Percentiles rank a stretch among this genome's conserved stretches.
Evolutionary conservation across 2,329 filamentous ascomycete species (phyloP).

Genomic region (Arthrobotrys pseudoclavata): DNA sequence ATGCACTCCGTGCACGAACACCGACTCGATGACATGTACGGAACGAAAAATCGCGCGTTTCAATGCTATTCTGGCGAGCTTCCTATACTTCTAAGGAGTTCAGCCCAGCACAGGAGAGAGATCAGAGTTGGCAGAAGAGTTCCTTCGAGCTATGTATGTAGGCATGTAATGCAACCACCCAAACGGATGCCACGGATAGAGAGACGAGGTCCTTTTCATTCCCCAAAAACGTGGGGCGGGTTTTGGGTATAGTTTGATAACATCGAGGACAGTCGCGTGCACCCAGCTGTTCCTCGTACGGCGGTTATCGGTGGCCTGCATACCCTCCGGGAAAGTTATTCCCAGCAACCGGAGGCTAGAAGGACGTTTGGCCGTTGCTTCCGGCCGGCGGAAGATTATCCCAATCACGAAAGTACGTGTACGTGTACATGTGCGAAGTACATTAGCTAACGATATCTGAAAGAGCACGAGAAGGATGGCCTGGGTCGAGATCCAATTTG

Average conservation of each 20-base stretch:
- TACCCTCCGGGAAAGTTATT: slow-evolving; percentile 20
- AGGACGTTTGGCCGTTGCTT: slow-evolving; percentile 46
- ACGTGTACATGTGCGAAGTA: slow-evolving; percentile 2
- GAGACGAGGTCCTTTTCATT: slow-evolving; percentile 21
- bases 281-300: slow-evolving; percentile 28
- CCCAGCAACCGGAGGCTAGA: slow-evolving; percentile 26
- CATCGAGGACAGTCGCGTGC: slow-evolving; percentile 44
- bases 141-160: slow-evolving; percentile 44
- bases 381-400: slow-evolving; percentile 49
- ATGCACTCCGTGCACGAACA: slow-evolving; percentile 23
- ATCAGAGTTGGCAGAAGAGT: slow-evolving; percentile 45
- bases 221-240: slow-evolving; percentile 46
- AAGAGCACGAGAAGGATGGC: slow-evolving; percentile 11
- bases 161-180: slow-evolving; percentile 52
- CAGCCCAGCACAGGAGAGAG: slow-evolving; percentile 39
- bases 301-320: slow-evolving; percentile 44
- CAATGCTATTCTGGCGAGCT: slow-evolving; percentile 41
- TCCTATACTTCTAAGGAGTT: slow-evolving; percentile 39
- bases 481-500: slow-evolving; percentile 22
- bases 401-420: slow-evolving; percentile 7
- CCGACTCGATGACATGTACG: slow-evolving; percentile 31
- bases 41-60: slow-evolving; percentile 52
- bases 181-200: slow-evolving; percentile 58
- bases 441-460: not conserved
- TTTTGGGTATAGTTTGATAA: slow-evolving; percentile 29